phyloP scores from a whole-genome alignment of 495 filamentous ascomycete genomes.

The Bacidia gigantensis region DNA sequence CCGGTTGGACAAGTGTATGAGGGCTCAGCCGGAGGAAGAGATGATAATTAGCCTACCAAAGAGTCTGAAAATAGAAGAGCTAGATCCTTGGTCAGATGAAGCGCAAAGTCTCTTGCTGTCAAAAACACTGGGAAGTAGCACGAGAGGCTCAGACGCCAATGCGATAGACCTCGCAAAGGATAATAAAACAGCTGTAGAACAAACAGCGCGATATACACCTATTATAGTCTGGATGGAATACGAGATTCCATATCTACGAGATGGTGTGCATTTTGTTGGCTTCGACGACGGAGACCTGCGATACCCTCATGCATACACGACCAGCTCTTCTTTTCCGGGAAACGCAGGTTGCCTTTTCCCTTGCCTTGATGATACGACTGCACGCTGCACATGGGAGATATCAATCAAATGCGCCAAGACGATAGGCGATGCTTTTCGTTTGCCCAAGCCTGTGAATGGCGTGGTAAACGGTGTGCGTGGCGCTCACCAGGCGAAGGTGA shows the following conservation, averaged over 20 bases:
- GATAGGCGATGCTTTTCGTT: constrained; percentile 65
- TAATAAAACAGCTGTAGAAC: constrained; percentile 22
- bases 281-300: constrained; percentile 59
- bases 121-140: constrained; percentile 11
- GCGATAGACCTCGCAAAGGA: constrained; percentile 15
- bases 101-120: constrained; percentile 30
- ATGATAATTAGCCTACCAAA: constrained; percentile 51
- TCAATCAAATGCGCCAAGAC: constrained; percentile 74
- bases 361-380: constrained; percentile 69
- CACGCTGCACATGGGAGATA: constrained; percentile 75
- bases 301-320: constrained; percentile 86
- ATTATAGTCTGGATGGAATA: constrained; percentile 60
- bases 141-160: constrained; percentile 12
- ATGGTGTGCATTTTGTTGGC: constrained; percentile 86
- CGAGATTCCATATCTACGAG: constrained; percentile 52
- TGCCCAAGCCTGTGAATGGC: constrained; percentile 6
- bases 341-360: constrained; percentile 77
- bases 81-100: constrained; percentile 36
- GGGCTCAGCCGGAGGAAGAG: constrained; percentile 44
- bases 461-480: constrained; percentile 5
- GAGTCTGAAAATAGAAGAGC: constrained; percentile 50
- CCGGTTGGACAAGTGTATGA: constrained; percentile 49
- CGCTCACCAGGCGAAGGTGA: constrained; percentile 1
- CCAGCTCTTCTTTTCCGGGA: constrained; percentile 62
- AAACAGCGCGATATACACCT: constrained; percentile 39